Evolutionary conservation across 23 red algal genomes (phyloP).

Genomic region (Gracilaria gracilis): DNA sequence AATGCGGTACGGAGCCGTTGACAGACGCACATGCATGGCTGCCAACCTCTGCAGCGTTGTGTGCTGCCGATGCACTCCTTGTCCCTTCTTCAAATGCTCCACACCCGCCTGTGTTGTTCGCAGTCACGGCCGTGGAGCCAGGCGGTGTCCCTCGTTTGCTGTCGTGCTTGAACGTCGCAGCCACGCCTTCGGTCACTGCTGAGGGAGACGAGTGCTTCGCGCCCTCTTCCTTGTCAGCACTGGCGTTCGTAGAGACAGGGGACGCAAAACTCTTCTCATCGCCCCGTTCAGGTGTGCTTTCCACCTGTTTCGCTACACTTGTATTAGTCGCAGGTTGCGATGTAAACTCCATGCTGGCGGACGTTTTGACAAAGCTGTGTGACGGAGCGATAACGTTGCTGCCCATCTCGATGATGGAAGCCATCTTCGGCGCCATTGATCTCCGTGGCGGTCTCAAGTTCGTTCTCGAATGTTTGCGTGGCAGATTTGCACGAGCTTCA

Average conservation of each 20-base stretch:
- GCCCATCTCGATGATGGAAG: not conserved
- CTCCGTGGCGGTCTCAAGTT: conserved; percentile 7
- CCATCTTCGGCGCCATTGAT: not conserved
- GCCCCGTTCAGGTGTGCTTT: not conserved
- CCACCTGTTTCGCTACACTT: not conserved
- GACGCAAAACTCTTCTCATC: not conserved
- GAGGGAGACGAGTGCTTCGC: too few relatives aligned
- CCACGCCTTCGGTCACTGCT: too few relatives aligned
- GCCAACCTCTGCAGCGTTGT: not conserved
- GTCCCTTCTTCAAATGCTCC: not conserved
- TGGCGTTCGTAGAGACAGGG: not conserved
- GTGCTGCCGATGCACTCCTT: not conserved
- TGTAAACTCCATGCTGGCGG: not conserved
- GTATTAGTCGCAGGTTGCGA: not conserved
- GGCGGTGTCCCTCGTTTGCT: not conserved
- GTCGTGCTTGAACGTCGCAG: not conserved
- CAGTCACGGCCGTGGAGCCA: not conserved
- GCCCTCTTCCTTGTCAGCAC: not conserved
- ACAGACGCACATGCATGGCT: not conserved
- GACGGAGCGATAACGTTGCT: not conserved
- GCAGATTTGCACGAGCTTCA: not conserved
- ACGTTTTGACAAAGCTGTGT: not conserved
- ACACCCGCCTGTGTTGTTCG: not conserved
- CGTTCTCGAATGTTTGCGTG: conserved; percentile 10
- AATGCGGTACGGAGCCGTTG: not conserved